Evolutionary conservation across 305 asterid species (phyloP).

Genomic region (Ajuga reptans): DNA sequence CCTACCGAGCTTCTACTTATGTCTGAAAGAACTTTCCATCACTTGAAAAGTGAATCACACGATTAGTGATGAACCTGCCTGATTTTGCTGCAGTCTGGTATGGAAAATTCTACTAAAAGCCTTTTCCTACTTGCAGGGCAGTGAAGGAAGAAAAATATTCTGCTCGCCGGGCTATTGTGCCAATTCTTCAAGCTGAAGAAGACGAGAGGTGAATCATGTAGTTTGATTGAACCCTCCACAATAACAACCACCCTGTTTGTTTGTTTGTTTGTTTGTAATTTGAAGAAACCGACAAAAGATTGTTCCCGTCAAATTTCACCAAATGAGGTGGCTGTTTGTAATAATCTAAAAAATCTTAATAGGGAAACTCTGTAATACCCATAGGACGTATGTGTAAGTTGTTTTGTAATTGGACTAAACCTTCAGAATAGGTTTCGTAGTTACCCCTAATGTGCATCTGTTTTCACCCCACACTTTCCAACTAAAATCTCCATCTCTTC

Average conservation of each 20-base stretch:
- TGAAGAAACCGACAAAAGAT: not conserved
- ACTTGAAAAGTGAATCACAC: not conserved
- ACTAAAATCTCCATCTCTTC: not conserved
- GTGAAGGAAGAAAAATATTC: constrained; percentile 89
- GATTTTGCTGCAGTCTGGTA: constrained; percentile 1
- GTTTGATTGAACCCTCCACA: not conserved
- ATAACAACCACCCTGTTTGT: not conserved
- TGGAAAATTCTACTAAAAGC: constrained; percentile 3
- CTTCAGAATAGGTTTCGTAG: not conserved
- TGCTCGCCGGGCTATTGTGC: constrained; percentile 81
- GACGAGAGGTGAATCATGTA: constrained; percentile 63
- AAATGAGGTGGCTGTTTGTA: not conserved
- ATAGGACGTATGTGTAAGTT: not conserved
- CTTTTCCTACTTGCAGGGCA: constrained; percentile 41
- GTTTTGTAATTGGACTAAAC: not conserved
- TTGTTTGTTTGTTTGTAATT: no score
- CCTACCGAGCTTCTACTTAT: not conserved
- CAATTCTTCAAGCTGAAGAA: constrained; percentile 94
- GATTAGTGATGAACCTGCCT: not conserved
- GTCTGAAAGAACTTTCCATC: not conserved
- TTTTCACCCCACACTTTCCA: not conserved
- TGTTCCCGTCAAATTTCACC: not conserved
- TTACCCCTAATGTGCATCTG: not conserved
- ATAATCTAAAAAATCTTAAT: not conserved
- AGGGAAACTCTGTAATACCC: not conserved